Percentiles rank a stretch among this genome's conserved stretches.
Evolutionary conservation across 768 basidiomycete species (phyloP).

Genomic region (Boletus sp.): DNA sequence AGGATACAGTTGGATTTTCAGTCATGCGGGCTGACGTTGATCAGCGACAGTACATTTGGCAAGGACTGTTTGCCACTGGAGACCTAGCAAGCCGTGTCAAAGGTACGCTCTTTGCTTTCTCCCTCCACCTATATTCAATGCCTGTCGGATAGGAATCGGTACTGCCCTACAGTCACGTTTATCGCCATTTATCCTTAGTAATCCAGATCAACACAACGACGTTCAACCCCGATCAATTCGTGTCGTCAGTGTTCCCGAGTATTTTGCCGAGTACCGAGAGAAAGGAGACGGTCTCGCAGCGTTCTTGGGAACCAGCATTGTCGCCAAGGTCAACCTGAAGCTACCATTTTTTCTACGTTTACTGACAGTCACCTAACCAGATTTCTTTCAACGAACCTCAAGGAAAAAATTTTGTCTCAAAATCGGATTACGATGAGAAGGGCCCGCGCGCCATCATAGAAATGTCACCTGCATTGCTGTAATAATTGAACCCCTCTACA

Average conservation of each 20-base stretch:
- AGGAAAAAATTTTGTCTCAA: slow-evolving; percentile 72
- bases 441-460: slow-evolving; percentile 78
- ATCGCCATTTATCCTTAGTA: slow-evolving; percentile 56
- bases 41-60: slow-evolving; percentile 71
- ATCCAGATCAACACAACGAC: slow-evolving; percentile 65
- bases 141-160: slow-evolving; percentile 48
- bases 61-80: slow-evolving; percentile 79
- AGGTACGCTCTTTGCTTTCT: slow-evolving; percentile 43
- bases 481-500: slow-evolving; percentile 13
- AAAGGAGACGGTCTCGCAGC: slow-evolving; percentile 79
- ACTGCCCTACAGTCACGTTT: slow-evolving; percentile 71
- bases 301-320: slow-evolving; percentile 79
- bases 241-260: slow-evolving; percentile 74
- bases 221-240: slow-evolving; percentile 67
- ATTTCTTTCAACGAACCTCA: slow-evolving; percentile 70
- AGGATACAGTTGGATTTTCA: slow-evolving; percentile 64
- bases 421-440: slow-evolving; percentile 69
- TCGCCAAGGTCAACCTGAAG: slow-evolving; percentile 64
- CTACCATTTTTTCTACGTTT: background rate
- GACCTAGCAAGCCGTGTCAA: slow-evolving; percentile 69
- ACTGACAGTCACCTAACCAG: slow-evolving; percentile 35
- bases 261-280: slow-evolving; percentile 88
- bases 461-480: slow-evolving; percentile 73
- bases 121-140: background rate
- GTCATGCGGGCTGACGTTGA: slow-evolving; percentile 62